Percentiles rank a stretch among this genome's conserved stretches.
Evolutionary conservation across 2,329 filamentous ascomycete genomes (phyloP).

Genomic region (Penicillium capsulatum): DNA sequence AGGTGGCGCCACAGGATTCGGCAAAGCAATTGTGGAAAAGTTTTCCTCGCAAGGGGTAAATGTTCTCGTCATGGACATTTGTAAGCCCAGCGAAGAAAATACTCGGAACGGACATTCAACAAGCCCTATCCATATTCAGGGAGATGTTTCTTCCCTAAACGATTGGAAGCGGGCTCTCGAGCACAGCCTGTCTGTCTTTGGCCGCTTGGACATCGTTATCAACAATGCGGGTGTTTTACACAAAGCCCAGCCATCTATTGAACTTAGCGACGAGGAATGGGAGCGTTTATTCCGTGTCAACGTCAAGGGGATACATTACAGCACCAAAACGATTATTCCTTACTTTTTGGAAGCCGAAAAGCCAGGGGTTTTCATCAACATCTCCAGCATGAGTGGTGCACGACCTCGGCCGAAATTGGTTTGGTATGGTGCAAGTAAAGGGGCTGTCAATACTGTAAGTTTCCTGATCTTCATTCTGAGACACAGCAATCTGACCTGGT

Average conservation of each 20-base stretch:
- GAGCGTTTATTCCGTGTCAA: constrained; percentile 41
- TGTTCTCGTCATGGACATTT: constrained; percentile 1
- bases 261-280: constrained; percentile 40
- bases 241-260: constrained; percentile 34
- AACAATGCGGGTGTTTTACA: constrained; percentile 44
- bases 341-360: constrained; percentile 33
- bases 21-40: background rate
- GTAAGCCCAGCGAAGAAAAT: background rate
- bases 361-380: constrained; percentile 38
- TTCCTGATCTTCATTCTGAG: background rate
- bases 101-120: background rate
- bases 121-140: background rate
- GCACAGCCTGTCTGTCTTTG: constrained; percentile 9
- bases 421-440: constrained; percentile 44
- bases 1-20: constrained; percentile 4
- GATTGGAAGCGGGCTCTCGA: constrained; percentile 27
- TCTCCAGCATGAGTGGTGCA: constrained; percentile 38
- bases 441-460: constrained; percentile 33
- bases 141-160: constrained; percentile 22
- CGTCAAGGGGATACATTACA: constrained; percentile 38
- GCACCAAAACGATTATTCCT: constrained; percentile 33
- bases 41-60: constrained; percentile 1
- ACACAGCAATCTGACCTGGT: background rate
- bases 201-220: constrained; percentile 40
- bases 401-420: constrained; percentile 38